Percentiles rank a stretch among this genome's conserved stretches.
phyloP scores from a whole-genome alignment of 768 basidiomycete species.

The Auricularia auricula-judae region DNA sequence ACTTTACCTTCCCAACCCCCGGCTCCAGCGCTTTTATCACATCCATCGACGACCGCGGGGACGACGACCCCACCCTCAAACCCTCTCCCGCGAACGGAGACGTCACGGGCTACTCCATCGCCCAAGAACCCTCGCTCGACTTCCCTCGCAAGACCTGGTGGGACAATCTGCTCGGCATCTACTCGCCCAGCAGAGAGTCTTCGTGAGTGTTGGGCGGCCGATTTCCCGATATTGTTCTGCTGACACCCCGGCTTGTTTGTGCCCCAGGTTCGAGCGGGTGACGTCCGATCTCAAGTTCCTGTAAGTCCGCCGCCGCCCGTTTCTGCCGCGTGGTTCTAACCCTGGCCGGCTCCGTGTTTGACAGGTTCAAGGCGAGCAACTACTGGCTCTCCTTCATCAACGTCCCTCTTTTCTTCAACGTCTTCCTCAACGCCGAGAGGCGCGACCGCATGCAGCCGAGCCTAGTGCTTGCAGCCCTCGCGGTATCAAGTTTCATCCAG shows the following conservation, averaged over 20 bases:
- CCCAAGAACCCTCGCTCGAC: conserved; percentile 47
- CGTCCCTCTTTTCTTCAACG: conserved; percentile 7
- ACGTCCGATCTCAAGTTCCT: conserved; percentile 50
- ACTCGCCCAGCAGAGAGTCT: conserved; percentile 24
- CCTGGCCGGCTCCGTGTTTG: not conserved
- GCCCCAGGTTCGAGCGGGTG: conserved; percentile 19
- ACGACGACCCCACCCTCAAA: not conserved
- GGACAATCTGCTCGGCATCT: conserved; percentile 55
- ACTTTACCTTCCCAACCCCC: not conserved
- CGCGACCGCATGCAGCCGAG: conserved; percentile 5
- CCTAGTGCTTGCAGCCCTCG: conserved; percentile 41
- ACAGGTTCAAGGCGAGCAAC: not conserved
- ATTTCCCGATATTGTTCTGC: conserved; percentile 26
- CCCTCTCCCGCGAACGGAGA: not conserved
- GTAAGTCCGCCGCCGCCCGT: not conserved
- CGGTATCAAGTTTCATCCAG: conserved; percentile 59
- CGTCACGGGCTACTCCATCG: conserved; percentile 17
- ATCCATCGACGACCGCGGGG: not conserved
- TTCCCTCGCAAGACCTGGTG: conserved; percentile 71
- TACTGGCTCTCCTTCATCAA: conserved; percentile 9
- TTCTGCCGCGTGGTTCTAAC: not conserved
- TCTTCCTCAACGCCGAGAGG: conserved; percentile 1
- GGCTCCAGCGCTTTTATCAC: not conserved
- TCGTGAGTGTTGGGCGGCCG: conserved; percentile 30
- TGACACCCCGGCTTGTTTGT: not conserved